Evolutionary conservation across 495 filamentous ascomycete genomes (phyloP).

Genomic region (Rhypophila decipiens): DNA sequence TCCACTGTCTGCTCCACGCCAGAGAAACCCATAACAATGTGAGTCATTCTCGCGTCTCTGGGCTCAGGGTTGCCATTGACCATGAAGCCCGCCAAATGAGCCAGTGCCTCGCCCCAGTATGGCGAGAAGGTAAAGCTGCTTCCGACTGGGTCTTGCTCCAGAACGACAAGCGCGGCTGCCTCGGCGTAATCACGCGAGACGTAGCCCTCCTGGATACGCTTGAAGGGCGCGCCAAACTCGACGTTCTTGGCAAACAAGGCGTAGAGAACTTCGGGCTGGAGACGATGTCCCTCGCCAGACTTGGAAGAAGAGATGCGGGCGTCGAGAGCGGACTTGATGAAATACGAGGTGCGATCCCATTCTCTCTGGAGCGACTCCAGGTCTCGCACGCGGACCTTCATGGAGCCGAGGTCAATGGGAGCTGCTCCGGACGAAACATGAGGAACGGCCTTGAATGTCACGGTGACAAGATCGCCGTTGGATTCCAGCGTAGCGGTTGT

Average conservation of each 20-base stretch:
- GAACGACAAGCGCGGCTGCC: conserved; percentile 4
- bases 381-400: background rate
- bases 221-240: conserved; percentile 11
- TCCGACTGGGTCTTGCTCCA: conserved; percentile 8
- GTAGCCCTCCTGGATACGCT: conserved; percentile 11
- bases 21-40: conserved; percentile 40
- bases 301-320: conserved; percentile 5
- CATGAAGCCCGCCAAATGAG: conserved; percentile 20
- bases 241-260: conserved; percentile 15
- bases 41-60: conserved; percentile 60
- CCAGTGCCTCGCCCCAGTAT: conserved; percentile 11
- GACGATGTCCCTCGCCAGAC: background rate
- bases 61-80: conserved; percentile 45
- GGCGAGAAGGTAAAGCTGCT: conserved; percentile 12
- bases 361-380: background rate
- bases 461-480: background rate
- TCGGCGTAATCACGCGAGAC: conserved; percentile 12
- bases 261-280: conserved; percentile 10
- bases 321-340: conserved; percentile 3
- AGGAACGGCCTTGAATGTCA: background rate
- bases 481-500: background rate
- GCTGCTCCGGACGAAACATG: background rate
- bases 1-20: background rate
- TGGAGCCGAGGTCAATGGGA: background rate
- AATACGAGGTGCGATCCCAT: background rate